Base-by-base conservation (phyloP, 768 basidiomycete genomes). In the Rhodosporidiobolus odoratus region DNA sequence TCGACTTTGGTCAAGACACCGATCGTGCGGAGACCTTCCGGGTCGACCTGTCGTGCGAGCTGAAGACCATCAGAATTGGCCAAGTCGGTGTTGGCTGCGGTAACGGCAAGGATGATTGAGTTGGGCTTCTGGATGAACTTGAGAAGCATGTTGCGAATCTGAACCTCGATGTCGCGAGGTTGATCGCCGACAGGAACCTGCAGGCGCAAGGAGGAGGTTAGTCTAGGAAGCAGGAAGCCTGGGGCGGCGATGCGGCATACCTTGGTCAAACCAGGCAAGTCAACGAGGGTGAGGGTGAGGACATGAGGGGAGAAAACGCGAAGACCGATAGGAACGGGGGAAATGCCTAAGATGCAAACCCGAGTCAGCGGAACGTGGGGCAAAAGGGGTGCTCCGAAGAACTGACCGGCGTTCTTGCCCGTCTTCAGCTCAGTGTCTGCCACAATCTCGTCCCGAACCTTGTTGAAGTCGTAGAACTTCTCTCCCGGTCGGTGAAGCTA, bases 1-100 rank as follows among this genome's bases (percentile, higher is more conserved):
- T 99, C 96, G 61, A 98, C 90, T 81, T 99, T 99, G 21, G 96
- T 99, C 77, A 98, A 82, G 27, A 99, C 96, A 84, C 96, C 96
- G 74, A 99, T 97, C 30, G 96, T 99, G 78, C 95, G 85, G 50
- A 88, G 89, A 38, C 96, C 96, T 67, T 98, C 95, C 4, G 95
- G 94, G 78, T 99, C 96, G 34, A 97, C 93, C 77, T 97, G 93
- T 71, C 96, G 85, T 60, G 93, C 95, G 84, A 97, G 82, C 83
- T 96, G 95, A 78, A 96, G 80, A 58, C 96, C 95, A 80, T 98
- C 96, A 27, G 95, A 98, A 81, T 98, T 99, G 69, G 96, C 96
- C 85, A 99, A 84, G 83, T 99, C 96, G 57, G 87, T 89, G 79
- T 98, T 98, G 75, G 92, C 95, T 47, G 88, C 89, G 0, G 95